Base-by-base conservation (phyloP, 2,329 filamentous ascomycete genomes). In the Fusarium mundagurra region DNA sequence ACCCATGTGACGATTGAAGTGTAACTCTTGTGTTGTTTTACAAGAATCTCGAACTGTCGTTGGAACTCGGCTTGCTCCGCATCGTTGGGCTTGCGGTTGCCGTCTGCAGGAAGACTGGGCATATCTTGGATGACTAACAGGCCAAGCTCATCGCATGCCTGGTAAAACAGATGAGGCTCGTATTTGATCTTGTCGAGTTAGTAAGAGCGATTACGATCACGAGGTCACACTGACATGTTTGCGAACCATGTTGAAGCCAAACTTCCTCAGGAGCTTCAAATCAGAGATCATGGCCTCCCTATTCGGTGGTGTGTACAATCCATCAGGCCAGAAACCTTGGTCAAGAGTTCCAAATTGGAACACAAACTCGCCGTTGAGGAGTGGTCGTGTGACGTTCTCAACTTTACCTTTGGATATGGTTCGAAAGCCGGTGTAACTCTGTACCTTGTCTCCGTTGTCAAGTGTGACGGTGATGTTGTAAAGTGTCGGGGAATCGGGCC, bases 321-420 rank as follows among this genome's bases (percentile, higher is more conserved):
- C 92, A 76, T 93, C 92, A 0, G 91, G 92, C 92, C 91, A 93
- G 79, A 86, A 93, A 0, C 92, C 92, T 75, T 94, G 92, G 65
- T 94, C 92, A 1, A 94, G 84, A 0, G 91, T 92, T 7, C 91
- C 91, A 59, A 93, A 92, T 47, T 88, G 85, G 79, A 93, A 94
- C 18, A 90, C 83, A 44, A 92, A 92, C 61, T 92, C 85, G n/a
- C 90, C 91, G 70, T 94, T 94, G 44, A 94, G 81, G 1, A 93
- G 80, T 0, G 91, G 91, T 1, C 92, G 87, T 64, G 88, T 83
- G 4, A 92, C 79, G 0, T 90, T 91, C 24, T 91, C 81, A 3
- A 93, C 83, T 2, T 83, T 81, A 3, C 88, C 91, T 12, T 83
- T 83, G 0, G 87, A 86, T 41, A 93, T 86, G 1, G 90, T 93